Evolutionary conservation across 148 eudicot species (phyloP).

Genomic region (Cornus florida): DNA sequence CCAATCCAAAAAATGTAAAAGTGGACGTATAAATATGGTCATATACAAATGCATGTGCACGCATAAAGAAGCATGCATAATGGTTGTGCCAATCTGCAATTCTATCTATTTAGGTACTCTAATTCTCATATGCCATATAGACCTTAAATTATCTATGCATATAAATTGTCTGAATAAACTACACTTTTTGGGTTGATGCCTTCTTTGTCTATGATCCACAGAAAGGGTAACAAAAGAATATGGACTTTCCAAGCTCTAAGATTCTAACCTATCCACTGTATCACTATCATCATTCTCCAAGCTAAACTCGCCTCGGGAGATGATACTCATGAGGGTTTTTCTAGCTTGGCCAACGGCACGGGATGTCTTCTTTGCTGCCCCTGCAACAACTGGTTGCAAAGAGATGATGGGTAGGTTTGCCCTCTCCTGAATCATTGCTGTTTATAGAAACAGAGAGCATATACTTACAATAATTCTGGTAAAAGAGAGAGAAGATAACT

Average conservation of each 20-base stretch:
- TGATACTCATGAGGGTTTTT: slow-evolving; percentile 49
- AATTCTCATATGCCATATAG: no score
- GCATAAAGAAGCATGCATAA: no score
- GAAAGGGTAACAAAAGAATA: background rate
- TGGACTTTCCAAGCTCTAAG: background rate
- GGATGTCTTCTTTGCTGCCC: slow-evolving; percentile 88
- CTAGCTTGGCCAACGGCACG: slow-evolving; percentile 71
- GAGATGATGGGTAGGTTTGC: slow-evolving; percentile 76
- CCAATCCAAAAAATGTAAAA: no score
- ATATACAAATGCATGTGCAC: no score
- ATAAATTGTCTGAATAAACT: no score
- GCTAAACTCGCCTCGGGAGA: slow-evolving; percentile 46
- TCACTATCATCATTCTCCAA: slow-evolving; percentile 38
- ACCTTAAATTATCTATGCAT: no score
- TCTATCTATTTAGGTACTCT: no score
- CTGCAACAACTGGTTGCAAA: slow-evolving; percentile 69
- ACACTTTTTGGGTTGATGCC: no score
- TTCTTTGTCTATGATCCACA: no score
- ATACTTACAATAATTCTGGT: slow-evolving; percentile 8
- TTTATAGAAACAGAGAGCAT: slow-evolving; percentile 13
- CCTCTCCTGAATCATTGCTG: slow-evolving; percentile 91
- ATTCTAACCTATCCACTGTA: slow-evolving; percentile 33
- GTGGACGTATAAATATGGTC: no score
- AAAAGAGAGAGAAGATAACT: background rate
- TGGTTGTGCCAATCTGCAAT: no score